Evolutionary conservation across 257 asterid genomes (phyloP).

Genomic region (Solanum clarkiae): DNA sequence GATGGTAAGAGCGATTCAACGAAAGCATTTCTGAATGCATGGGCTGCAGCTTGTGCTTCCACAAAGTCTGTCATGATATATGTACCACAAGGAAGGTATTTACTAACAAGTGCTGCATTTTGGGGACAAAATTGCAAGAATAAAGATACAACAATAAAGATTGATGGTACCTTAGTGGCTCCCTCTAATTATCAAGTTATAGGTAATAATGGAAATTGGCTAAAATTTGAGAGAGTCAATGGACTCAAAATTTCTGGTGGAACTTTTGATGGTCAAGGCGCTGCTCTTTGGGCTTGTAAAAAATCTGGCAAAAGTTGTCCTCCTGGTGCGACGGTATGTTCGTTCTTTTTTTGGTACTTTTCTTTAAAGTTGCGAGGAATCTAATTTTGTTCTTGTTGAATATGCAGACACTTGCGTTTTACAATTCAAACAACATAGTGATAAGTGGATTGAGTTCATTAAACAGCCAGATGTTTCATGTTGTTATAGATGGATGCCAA

Average conservation of each 20-base stretch:
- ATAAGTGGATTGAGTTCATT: not conserved
- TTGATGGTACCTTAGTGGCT: constrained; percentile 6
- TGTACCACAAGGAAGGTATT: constrained; percentile 7
- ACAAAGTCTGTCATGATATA: not conserved
- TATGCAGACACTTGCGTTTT: constrained; percentile 1
- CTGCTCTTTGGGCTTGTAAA: constrained; percentile 5
- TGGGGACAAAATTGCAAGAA: constrained; percentile 1
- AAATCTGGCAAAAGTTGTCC: constrained; percentile 3
- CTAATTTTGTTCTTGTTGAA: too few species aligned
- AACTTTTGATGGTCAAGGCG: constrained; percentile 7
- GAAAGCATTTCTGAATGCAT: constrained; percentile 1
- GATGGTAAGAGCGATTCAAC: not conserved
- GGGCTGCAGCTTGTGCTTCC: constrained; percentile 10
- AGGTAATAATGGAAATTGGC: constrained; percentile 2
- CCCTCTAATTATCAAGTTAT: constrained; percentile 1
- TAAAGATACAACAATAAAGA: not conserved
- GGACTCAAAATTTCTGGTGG: constrained; percentile 5
- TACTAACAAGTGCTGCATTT: not conserved
- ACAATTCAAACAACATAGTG: constrained; percentile 1
- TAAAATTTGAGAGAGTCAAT: constrained; percentile 1
- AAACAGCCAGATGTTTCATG: constrained; percentile 1
- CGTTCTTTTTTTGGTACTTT: not conserved
- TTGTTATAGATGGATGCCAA: not conserved
- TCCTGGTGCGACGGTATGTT: constrained; percentile 2
- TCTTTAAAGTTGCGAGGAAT: not conserved